A percentile compares a stretch with the other conserved stretches of the same genome.
Conservation (phyloP, 2,329 filamentous ascomycete species). For the Trichoderma koningiopsis region DNA sequence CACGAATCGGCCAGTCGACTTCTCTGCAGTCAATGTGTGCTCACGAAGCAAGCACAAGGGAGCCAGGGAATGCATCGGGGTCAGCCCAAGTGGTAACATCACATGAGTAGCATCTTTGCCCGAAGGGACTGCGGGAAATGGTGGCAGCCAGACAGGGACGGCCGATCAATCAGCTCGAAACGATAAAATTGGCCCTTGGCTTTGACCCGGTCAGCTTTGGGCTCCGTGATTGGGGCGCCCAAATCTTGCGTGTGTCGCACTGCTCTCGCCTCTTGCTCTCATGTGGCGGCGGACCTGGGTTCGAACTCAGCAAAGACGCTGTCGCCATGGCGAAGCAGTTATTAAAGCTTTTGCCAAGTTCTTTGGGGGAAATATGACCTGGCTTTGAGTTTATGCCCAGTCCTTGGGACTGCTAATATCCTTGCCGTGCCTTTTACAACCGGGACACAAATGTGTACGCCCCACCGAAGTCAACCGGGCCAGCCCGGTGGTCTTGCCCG, state of each 20-base stretch:
- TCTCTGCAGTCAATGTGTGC: conserved; percentile 1
- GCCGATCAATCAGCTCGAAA: conserved; percentile 23
- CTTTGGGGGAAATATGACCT: neutral
- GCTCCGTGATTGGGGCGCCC: conserved; percentile 24
- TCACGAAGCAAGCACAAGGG: neutral
- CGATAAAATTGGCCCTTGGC: conserved; percentile 14
- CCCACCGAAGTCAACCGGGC: conserved; percentile 13
- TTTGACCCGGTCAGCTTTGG: conserved; percentile 12
- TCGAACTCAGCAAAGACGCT: conserved; percentile 1
- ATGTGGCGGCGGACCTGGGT: conserved; percentile 11
- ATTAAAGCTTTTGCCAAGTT: neutral
- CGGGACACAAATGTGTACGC: neutral
- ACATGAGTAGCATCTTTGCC: conserved; percentile 20
- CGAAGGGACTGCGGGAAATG: conserved; percentile 13
- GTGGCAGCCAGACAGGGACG: conserved; percentile 11
- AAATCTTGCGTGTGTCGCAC: conserved; percentile 25
- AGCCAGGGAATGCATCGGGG: neutral
- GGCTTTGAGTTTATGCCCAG: neutral
- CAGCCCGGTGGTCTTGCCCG: conserved; percentile 12
- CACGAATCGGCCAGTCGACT: neutral
- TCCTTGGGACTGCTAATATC: neutral
- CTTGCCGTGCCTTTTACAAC: neutral
- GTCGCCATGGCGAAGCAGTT: neutral
- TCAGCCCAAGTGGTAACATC: conserved; percentile 10
- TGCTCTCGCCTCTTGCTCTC: conserved; percentile 19